These are phyloP conservation scores for Calamus simplicifolius DNA, from an alignment of 176 grass and related monocot species.

Conservation along the genomic window DNA sequence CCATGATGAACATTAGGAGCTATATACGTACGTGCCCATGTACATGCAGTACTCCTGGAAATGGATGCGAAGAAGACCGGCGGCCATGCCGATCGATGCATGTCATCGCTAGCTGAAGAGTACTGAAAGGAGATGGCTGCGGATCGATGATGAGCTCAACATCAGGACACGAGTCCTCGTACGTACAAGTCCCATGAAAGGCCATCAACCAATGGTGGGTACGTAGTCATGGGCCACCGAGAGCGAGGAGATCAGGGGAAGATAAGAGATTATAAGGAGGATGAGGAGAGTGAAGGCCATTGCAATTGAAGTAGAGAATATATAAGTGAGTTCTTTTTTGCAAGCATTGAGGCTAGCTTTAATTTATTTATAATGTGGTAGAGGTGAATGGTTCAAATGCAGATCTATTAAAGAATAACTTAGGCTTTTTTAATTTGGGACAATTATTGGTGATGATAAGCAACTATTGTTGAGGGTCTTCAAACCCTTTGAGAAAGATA, in stretches of 20 bases:
- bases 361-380: no score
- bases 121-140: slow-evolving; percentile 9
- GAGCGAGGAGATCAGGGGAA: neutral
- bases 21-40: no score
- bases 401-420: no score
- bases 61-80: slow-evolving; percentile 37
- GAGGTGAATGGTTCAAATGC: no score
- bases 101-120: slow-evolving; percentile 15
- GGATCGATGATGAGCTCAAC: slow-evolving; percentile 27
- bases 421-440: no score
- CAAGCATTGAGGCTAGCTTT: no score
- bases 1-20: no score
- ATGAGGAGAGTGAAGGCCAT: neutral
- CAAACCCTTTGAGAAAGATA: no score
- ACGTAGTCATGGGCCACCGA: neutral
- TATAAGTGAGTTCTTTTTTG: no score
- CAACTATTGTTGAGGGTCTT: no score
- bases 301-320: no score
- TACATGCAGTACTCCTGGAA: slow-evolving; percentile 40
- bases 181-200: slow-evolving; percentile 33
- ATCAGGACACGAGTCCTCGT: slow-evolving; percentile 22
- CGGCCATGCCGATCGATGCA: slow-evolving; percentile 32
- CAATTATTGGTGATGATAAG: no score
- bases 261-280: neutral
- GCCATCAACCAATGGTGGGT: slow-evolving; percentile 13